Base-by-base conservation (phyloP, 345 rosid genomes). In the Hypericum perforatum region DNA sequence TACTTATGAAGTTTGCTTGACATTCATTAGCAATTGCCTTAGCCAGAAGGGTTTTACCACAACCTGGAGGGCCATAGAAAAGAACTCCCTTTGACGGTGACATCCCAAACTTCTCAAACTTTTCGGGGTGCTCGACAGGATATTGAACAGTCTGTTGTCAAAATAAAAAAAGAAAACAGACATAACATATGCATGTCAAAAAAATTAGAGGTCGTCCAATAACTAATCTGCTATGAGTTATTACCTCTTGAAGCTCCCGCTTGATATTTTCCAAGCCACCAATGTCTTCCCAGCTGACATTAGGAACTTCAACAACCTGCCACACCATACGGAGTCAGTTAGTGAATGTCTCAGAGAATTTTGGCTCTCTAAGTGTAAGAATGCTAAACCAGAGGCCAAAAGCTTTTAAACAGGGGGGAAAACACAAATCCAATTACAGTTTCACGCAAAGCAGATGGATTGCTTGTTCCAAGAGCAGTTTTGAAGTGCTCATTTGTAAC, bases 81-180 rank as follows among this genome's bases (percentile, higher is more conserved):
- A 82, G 78, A 61, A 77, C 86, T 15, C 86, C 90, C 45, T 79
- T 79, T 1, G 90, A 82, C n/a, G 90, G 90, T 38, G 90, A 76
- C 90, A 82, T 79, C 6, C 83, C 89, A 67, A 82, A 79, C 60
- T 82, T 82, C 79, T 79, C 81, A 41, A 82, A 82, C 66, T 77
- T 82, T 72, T 82, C 85, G 3, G 89, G 89, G 44, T 82, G 89
- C 83, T 82, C 89, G 60, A 82, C 83, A n/a, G 89, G 89, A 61
- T 79, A 82, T 63, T 79, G 89, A 47, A 82, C 85, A 63, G 85
- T 82, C 89, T 82, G 60, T 16, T 22, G 4, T 22, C 32, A 22
- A 22, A 22, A 22, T 32, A 40, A 48, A 37, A 39, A 11, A 43
- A 11, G 36, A 12, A 61, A 12, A 60, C 36, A 36, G 15, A 22